phyloP scores from a whole-genome alignment of 495 filamentous ascomycete species.

The Peziza echinospora region DNA sequence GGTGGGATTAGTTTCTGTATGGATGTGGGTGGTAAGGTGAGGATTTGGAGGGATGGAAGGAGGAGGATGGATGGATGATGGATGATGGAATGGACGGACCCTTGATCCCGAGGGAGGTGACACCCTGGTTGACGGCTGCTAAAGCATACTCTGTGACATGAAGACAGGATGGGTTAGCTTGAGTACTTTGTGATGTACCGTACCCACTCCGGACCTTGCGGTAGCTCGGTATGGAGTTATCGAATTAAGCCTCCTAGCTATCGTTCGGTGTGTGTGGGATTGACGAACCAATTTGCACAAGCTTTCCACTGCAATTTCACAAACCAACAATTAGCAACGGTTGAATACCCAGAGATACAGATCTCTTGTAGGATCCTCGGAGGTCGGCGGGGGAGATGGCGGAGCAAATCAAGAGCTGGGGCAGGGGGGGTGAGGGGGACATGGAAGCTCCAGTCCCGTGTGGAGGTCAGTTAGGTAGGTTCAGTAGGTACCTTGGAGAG shows the following conservation, averaged over 20 bases:
- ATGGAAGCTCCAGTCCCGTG: too few species aligned
- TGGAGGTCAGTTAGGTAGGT: too few species aligned
- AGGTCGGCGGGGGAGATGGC: too few species aligned
- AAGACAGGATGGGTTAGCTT: too few species aligned
- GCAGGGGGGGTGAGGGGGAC: too few species aligned
- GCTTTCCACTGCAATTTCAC: conserved; percentile 55
- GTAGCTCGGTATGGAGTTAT: too few species aligned
- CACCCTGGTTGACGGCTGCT: conserved; percentile 96
- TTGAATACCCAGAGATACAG: not conserved
- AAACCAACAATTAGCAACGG: conserved; percentile 29
- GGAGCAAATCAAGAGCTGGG: too few species aligned
- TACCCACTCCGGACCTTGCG: too few species aligned
- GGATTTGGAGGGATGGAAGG: not conserved
- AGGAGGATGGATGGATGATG: not conserved
- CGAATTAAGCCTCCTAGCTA: too few species aligned
- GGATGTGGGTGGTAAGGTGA: not conserved
- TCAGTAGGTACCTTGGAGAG: conserved; percentile 74
- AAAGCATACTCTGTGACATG: conserved; percentile 90
- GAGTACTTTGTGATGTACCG: too few species aligned
- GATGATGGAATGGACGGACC: conserved; percentile 28
- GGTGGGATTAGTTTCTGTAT: conserved; percentile 1
- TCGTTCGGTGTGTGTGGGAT: not conserved
- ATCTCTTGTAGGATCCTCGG: too few species aligned
- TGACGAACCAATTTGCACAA: conserved; percentile 56
- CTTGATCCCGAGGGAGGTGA: conserved; percentile 96